A percentile compares a stretch with the other conserved stretches of the same genome.
Conservation (phyloP, 2,329 filamentous ascomycete species). For the Trichoderma sp. region DNA sequence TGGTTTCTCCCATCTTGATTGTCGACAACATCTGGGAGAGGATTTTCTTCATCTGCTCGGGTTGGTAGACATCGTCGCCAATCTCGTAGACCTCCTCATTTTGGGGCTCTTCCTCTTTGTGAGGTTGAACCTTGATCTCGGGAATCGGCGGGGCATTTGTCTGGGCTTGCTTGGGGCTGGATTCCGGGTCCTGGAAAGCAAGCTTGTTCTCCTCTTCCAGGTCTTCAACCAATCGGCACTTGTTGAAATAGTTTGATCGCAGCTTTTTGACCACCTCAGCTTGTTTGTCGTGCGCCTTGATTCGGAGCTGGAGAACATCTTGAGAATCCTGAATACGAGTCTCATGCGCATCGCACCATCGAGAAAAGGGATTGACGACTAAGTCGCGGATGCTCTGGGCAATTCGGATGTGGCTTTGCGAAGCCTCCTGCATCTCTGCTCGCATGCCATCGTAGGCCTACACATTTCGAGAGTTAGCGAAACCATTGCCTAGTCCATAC, state of each 20-base stretch:
- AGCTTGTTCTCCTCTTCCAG: conserved; percentile 98
- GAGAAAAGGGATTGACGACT: conserved; percentile 87
- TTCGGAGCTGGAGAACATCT: conserved; percentile 84
- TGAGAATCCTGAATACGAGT: conserved; percentile 88
- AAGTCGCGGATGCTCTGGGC: conserved; percentile 94
- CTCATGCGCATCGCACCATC: conserved; percentile 96
- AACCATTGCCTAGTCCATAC: not conserved
- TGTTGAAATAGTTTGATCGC: conserved; percentile 97
- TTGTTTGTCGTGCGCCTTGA: conserved; percentile 92
- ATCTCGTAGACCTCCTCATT: conserved; percentile 84
- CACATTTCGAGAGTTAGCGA: conserved; percentile 22
- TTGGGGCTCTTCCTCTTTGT: conserved; percentile 58
- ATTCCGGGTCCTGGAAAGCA: conserved; percentile 84
- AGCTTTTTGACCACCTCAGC: conserved; percentile 88
- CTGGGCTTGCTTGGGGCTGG: conserved; percentile 58
- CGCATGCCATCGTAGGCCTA: conserved; percentile 94
- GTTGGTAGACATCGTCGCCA: conserved; percentile 80
- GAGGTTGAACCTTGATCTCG: conserved; percentile 82
- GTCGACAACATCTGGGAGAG: conserved; percentile 80
- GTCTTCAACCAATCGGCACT: conserved; percentile 93
- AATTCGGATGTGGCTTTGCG: conserved; percentile 90
- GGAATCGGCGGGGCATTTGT: conserved; percentile 64
- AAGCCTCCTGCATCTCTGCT: conserved; percentile 85
- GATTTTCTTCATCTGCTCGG: conserved; percentile 88
- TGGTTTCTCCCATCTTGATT: conserved; percentile 84